phyloP scores from a whole-genome alignment of 768 basidiomycete genomes.

The Leccinum rimulosum region DNA sequence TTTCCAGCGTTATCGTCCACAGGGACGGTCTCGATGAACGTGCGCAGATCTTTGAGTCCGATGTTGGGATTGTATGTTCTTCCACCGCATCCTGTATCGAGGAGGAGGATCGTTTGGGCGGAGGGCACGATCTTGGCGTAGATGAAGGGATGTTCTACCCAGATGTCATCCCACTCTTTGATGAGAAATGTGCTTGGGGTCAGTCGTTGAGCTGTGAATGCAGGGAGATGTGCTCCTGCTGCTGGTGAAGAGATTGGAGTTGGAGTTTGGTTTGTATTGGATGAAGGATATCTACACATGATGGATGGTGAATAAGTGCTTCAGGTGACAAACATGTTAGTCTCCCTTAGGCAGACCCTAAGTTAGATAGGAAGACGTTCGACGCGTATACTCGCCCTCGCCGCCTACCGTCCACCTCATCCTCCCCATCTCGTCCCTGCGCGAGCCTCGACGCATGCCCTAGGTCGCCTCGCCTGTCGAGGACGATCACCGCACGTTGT shows the following conservation, averaged over 20 bases:
- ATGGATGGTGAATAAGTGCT: neutral
- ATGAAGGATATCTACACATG: constrained; percentile 16
- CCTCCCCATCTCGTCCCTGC: no score
- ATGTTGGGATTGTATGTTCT: constrained; percentile 39
- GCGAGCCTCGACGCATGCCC: no score
- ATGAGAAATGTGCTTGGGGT: constrained; percentile 41
- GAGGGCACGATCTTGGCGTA: constrained; percentile 45
- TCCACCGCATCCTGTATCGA: constrained; percentile 59
- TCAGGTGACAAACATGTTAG: no score
- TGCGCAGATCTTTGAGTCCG: constrained; percentile 41
- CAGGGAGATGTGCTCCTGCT: constrained; percentile 10
- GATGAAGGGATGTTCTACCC: constrained; percentile 52
- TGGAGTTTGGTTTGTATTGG: neutral
- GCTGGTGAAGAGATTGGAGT: neutral
- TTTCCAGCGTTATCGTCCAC: constrained; percentile 41
- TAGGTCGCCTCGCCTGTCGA: no score
- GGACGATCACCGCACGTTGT: no score
- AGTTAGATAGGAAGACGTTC: no score
- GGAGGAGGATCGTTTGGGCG: constrained; percentile 42
- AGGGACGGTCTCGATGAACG: constrained; percentile 47
- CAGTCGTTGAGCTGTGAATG: constrained; percentile 37
- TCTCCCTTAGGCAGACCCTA: no score
- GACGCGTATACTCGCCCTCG: no score
- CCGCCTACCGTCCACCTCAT: no score
- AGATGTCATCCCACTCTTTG: constrained; percentile 51